Evolutionary conservation across 202 grass and related monocot species (phyloP).

Genomic region (Miscanthus sacchariflorus): DNA sequence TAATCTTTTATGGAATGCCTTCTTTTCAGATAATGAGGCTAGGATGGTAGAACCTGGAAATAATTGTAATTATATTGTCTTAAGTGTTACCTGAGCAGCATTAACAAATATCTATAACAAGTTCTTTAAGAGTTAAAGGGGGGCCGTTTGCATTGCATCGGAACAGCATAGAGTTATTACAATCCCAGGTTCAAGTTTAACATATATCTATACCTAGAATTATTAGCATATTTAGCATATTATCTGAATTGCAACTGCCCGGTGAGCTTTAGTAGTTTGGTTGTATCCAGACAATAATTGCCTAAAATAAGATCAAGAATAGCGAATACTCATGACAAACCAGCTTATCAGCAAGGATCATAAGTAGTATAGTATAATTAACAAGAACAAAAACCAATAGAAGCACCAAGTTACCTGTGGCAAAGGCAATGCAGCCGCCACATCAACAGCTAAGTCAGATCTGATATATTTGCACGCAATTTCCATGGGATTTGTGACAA

Average conservation of each 20-base stretch:
- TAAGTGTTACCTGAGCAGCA: not conserved
- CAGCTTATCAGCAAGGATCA: not conserved
- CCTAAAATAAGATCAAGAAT: slow-evolving; percentile 12
- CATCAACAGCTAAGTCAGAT: slow-evolving; percentile 81
- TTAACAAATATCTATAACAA: slow-evolving; percentile 3
- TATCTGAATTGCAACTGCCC: not conserved
- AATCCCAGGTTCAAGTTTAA: not conserved
- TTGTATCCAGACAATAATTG: not conserved
- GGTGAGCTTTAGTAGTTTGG: not conserved
- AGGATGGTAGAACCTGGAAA: not conserved
- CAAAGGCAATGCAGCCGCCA: slow-evolving; percentile 86
- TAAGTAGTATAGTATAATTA: not conserved
- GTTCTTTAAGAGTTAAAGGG: not conserved
- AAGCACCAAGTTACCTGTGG: slow-evolving; percentile 71
- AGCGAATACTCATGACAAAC: slow-evolving; percentile 2
- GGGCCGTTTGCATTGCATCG: not conserved
- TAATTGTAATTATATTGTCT: not conserved
- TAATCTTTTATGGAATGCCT: slow-evolving; percentile 1
- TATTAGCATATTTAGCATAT: no score
- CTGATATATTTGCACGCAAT: slow-evolving; percentile 88
- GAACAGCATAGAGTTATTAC: not conserved
- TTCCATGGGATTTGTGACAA: slow-evolving; percentile 79
- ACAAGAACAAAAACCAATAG: slow-evolving; percentile 25
- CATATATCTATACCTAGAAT: not conserved
- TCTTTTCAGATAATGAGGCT: slow-evolving; percentile 11